Base-by-base conservation (phyloP, 2,329 filamentous ascomycete species). In the Paraconiothyrium brasiliense region DNA sequence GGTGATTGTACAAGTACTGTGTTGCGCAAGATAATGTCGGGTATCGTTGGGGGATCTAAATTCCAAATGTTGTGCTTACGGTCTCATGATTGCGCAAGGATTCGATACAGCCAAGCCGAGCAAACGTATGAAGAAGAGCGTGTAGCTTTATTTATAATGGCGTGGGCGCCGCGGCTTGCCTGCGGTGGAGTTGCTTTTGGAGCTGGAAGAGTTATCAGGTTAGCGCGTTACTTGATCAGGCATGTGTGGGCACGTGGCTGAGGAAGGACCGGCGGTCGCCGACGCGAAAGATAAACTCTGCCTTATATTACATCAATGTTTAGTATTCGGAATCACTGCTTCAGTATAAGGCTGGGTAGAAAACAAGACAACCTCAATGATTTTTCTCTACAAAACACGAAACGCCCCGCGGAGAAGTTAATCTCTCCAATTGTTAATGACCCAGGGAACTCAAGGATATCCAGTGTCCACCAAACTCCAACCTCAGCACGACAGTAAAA, bases 211-310 rank as follows among this genome's bases (percentile, higher is more conserved):
- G 20, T 56, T 43, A 56, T 27, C 34, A 14, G 59, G 64, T 56
- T 71, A 71, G 65, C 62, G 39, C 27, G 27, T 51, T 56, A 47
- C 57, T 57, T 24, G 52, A 52, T 61, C 37, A 14, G 57, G 58
- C 35, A 61, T 61, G 61, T 50, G 58, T 50, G 60, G 64, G 60
- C 61, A 50, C 48, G 48, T 50, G 48, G 48, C 48, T 50, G 30
- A 35, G 60, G 57, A 49, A 64, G 64, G 57, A 58, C 34, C 67
- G 66, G 64, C 64, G 64, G 47, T 46, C 59, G 61, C 67, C 67
- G 67, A 70, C 57, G 55, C 20, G 48, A 50, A 11, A 20, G 32
- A 41, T 41, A 20, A 41, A 13, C 14, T 41, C 39, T 4, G 14
- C 37, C 37, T 13, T 16, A 2, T 9, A n/a, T 20, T 41, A 41